Percentiles rank a stretch among this genome's conserved stretches.
Conservation (phyloP, 23 red algal genomes). For the Chondrus crispus region DNA sequence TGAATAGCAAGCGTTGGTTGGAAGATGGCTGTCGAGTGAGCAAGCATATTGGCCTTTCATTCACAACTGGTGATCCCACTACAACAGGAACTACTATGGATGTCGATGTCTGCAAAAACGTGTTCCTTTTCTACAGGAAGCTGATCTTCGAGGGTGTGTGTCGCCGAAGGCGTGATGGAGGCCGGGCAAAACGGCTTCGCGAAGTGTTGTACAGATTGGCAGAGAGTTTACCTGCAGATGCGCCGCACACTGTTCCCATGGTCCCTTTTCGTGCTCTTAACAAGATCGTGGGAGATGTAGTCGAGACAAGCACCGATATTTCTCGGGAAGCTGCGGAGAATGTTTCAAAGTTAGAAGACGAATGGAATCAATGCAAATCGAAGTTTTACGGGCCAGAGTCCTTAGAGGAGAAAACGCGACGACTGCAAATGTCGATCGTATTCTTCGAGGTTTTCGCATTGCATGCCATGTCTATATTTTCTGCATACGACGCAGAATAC, state of each 20-base stretch:
- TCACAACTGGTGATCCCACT: slow-evolving; percentile 32
- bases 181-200: slow-evolving; percentile 22
- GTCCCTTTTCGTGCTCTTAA: slow-evolving; percentile 42
- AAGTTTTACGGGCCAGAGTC: background rate
- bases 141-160: slow-evolving; percentile 57
- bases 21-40: slow-evolving; percentile 50
- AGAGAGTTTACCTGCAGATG: slow-evolving; percentile 44
- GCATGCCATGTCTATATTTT: slow-evolving; percentile 32
- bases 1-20: slow-evolving; percentile 27
- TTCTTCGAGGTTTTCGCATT: slow-evolving; percentile 56
- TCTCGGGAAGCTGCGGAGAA: slow-evolving; percentile 43
- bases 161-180: slow-evolving; percentile 45
- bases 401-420: background rate
- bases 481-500: slow-evolving; percentile 46
- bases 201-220: slow-evolving; percentile 50
- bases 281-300: slow-evolving; percentile 46
- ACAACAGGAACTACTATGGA: slow-evolving; percentile 17
- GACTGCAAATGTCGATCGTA: slow-evolving; percentile 24
- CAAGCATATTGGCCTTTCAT: slow-evolving; percentile 50
- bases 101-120: slow-evolving; percentile 26
- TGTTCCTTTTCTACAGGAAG: slow-evolving; percentile 54
- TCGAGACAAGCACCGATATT: slow-evolving; percentile 21
- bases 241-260: slow-evolving; percentile 22
- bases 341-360: slow-evolving; percentile 46
- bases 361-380: slow-evolving; percentile 10